phyloP scores from a whole-genome alignment of 2,329 filamentous ascomycete genomes.

The Aspergillus aculeatus region DNA sequence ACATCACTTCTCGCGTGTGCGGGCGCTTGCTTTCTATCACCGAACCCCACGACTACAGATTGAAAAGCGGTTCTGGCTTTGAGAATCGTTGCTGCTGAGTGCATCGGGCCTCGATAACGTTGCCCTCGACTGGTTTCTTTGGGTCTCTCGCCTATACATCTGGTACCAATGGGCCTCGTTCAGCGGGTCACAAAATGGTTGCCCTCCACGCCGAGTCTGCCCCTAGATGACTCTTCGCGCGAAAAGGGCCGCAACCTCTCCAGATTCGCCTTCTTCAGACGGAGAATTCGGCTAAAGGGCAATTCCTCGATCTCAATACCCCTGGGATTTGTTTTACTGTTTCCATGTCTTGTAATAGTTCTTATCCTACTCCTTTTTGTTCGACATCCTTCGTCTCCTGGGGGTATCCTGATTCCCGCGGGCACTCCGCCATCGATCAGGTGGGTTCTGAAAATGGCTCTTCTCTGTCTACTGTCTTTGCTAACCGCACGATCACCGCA shows the following conservation, averaged over 20 bases:
- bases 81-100: slow-evolving; percentile 9
- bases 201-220: slow-evolving; percentile 47
- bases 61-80: slow-evolving; percentile 1
- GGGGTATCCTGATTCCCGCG: slow-evolving; percentile 80
- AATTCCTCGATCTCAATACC: slow-evolving; percentile 93
- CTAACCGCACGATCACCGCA: slow-evolving; percentile 41
- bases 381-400: slow-evolving; percentile 78
- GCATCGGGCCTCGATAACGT: slow-evolving; percentile 13
- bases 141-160: slow-evolving; percentile 25
- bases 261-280: slow-evolving; percentile 75
- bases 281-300: slow-evolving; percentile 82
- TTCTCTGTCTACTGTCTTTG: background rate
- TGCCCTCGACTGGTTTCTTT: slow-evolving; percentile 6
- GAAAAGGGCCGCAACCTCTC: slow-evolving; percentile 46
- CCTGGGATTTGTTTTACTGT: slow-evolving; percentile 85
- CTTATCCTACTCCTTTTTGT: slow-evolving; percentile 88
- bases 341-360: slow-evolving; percentile 86
- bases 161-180: slow-evolving; percentile 52
- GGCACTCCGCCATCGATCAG: slow-evolving; percentile 86
- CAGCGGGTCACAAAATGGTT: slow-evolving; percentile 54
- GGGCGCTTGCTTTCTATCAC: slow-evolving; percentile 8
- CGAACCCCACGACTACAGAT: background rate
- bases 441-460: slow-evolving; percentile 51
- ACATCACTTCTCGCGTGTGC: slow-evolving; percentile 17
- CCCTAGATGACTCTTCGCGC: slow-evolving; percentile 48